phyloP scores from a whole-genome alignment of 164 flowering plant species.

The Vitis rupestris region DNA sequence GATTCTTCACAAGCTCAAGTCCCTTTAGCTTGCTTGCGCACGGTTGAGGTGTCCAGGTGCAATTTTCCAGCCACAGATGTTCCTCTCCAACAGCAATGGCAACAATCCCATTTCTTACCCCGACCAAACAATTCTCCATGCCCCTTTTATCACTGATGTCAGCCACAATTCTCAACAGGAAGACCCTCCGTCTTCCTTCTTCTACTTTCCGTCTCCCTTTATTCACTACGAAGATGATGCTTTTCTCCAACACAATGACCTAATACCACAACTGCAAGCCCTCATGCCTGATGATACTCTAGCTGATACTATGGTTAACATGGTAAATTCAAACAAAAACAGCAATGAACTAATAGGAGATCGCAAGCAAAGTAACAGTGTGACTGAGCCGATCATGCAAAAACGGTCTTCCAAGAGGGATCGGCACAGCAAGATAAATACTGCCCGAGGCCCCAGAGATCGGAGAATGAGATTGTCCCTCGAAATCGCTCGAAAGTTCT shows the following conservation, averaged over 20 bases:
- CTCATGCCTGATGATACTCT: neutral
- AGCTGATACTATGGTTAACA: neutral
- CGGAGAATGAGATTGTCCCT: constrained; percentile 80
- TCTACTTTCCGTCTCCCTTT: constrained; percentile 15
- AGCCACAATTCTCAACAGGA: constrained; percentile 16
- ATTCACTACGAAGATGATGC: neutral
- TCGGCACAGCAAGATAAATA: constrained; percentile 77
- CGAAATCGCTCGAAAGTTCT: constrained; percentile 60
- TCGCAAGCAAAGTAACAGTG: neutral
- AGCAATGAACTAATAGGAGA: neutral
- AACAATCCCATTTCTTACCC: constrained; percentile 1
- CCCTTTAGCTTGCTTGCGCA: neutral
- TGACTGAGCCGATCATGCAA: neutral
- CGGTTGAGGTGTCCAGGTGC: constrained; percentile 5
- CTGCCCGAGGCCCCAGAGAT: constrained; percentile 68
- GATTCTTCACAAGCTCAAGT: constrained; percentile 17
- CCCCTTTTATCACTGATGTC: constrained; percentile 15
- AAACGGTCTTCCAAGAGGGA: constrained; percentile 45
- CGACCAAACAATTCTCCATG: constrained; percentile 15
- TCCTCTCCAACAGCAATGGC: constrained; percentile 23
- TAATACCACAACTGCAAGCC: constrained; percentile 1
- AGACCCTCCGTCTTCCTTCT: constrained; percentile 6
- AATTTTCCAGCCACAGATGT: constrained; percentile 27
- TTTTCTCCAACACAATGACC: constrained; percentile 17
- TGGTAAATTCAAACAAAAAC: neutral